These are phyloP conservation scores for Fusarium odoratissimum DNA, from an alignment of 2,329 filamentous ascomycete species.

Conservation along the genomic window DNA sequence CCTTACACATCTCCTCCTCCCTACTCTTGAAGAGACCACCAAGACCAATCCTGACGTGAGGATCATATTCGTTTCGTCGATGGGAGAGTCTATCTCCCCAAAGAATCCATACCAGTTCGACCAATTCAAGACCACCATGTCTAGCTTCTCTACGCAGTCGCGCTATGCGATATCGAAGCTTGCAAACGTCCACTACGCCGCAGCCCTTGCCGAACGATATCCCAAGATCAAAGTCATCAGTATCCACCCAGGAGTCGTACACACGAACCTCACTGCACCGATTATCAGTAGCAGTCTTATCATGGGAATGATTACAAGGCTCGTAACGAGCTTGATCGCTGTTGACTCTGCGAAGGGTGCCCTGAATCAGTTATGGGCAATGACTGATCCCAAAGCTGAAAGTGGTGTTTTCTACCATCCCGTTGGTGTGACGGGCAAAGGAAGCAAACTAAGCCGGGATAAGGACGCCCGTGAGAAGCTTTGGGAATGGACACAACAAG, in stretches of 20 bases:
- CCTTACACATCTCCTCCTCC: neutral
- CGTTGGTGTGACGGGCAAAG: slow-evolving; percentile 6
- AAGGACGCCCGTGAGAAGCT: neutral
- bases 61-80: neutral
- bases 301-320: neutral
- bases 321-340: neutral
- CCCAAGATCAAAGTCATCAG: neutral
- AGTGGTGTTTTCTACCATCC: slow-evolving; percentile 9
- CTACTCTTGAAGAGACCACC: neutral
- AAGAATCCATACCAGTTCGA: slow-evolving; percentile 11
- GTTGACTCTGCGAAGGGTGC: neutral
- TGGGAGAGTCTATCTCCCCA: neutral
- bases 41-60: slow-evolving; percentile 4
- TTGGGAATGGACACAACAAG: slow-evolving; percentile 12
- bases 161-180: slow-evolving; percentile 8
- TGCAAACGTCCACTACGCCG: slow-evolving; percentile 12
- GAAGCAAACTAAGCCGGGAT: neutral
- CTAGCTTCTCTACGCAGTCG: neutral
- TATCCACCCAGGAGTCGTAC: neutral
- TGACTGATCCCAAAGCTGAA: neutral
- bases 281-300: neutral
- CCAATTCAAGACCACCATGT: slow-evolving; percentile 5
- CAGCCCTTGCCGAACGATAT: neutral
- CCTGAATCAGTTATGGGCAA: neutral
- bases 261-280: neutral